Evolutionary conservation across 23 red algal species (phyloP).

Genomic region (Agarophyton chilense): DNA sequence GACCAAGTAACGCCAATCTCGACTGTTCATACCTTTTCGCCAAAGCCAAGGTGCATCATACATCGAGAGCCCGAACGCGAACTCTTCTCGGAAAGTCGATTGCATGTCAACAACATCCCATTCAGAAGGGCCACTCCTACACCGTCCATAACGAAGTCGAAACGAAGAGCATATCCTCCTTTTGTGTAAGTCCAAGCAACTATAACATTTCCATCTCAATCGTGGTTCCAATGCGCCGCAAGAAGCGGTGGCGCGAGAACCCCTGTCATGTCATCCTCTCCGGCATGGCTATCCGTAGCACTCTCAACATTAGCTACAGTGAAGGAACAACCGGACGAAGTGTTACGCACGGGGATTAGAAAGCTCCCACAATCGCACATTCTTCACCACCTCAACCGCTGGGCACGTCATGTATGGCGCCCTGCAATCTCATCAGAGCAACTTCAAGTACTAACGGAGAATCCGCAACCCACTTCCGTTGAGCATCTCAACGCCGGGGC

Average conservation of each 20-base stretch:
- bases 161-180: neutral
- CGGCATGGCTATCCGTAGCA: slow-evolving; percentile 55
- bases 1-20: no score
- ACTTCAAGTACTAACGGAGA: slow-evolving; percentile 1
- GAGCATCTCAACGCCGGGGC: slow-evolving; percentile 31
- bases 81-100: neutral
- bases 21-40: no score
- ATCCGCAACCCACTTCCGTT: slow-evolving; percentile 8
- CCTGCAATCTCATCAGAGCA: slow-evolving; percentile 37
- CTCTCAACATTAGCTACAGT: slow-evolving; percentile 11
- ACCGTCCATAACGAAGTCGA: neutral
- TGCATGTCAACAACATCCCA: neutral
- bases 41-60: neutral
- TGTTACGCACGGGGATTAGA: slow-evolving; percentile 34
- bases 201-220: slow-evolving; percentile 2
- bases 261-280: slow-evolving; percentile 13
- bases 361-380: slow-evolving; percentile 29
- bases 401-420: slow-evolving; percentile 65
- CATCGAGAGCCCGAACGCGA: neutral
- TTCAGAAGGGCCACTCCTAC: neutral
- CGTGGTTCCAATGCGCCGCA: slow-evolving; percentile 5
- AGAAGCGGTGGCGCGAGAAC: slow-evolving; percentile 13
- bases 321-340: slow-evolving; percentile 7
- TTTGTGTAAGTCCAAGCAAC: neutral
- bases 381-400: slow-evolving; percentile 65